A percentile compares a stretch with the other conserved stretches of the same genome.
phyloP scores from a whole-genome alignment of 1,139 yeast species.

The Protomyces inundatus region DNA sequence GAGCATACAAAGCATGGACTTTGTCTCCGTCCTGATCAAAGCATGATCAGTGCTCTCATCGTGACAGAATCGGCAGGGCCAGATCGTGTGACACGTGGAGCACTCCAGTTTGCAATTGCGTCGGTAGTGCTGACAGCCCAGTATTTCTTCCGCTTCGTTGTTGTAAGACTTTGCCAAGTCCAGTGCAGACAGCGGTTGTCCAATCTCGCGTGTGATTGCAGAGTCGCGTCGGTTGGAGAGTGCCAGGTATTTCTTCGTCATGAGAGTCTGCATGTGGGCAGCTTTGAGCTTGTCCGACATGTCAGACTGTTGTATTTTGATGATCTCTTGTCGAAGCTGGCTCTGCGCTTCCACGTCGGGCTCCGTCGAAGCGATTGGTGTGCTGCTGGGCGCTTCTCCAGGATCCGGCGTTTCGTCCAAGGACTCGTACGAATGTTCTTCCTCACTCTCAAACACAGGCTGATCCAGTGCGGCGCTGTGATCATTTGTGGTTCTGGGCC shows the following conservation, averaged over 20 bases:
- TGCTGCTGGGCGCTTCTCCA: neutral
- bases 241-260: constrained; percentile 22
- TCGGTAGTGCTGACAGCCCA: constrained; percentile 82
- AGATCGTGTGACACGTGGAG: constrained; percentile 67
- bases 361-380: neutral
- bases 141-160: constrained; percentile 44
- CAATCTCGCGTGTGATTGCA: constrained; percentile 17
- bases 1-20: constrained; percentile 70
- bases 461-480: neutral
- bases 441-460: neutral
- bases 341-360: constrained; percentile 27
- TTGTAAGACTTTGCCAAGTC: constrained; percentile 44
- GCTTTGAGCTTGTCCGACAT: constrained; percentile 54
- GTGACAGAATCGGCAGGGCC: constrained; percentile 79
- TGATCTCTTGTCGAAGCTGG: constrained; percentile 51
- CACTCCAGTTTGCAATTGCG: constrained; percentile 82
- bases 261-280: constrained; percentile 48
- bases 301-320: constrained; percentile 48
- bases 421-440: neutral
- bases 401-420: neutral
- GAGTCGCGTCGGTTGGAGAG: constrained; percentile 24
- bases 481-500: neutral
- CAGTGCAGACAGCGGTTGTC: constrained; percentile 17
- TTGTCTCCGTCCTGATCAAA: constrained; percentile 58
- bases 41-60: constrained; percentile 53